phyloP scores from a whole-genome alignment of 2,329 filamentous ascomycete species.

The Eutypa lata region DNA sequence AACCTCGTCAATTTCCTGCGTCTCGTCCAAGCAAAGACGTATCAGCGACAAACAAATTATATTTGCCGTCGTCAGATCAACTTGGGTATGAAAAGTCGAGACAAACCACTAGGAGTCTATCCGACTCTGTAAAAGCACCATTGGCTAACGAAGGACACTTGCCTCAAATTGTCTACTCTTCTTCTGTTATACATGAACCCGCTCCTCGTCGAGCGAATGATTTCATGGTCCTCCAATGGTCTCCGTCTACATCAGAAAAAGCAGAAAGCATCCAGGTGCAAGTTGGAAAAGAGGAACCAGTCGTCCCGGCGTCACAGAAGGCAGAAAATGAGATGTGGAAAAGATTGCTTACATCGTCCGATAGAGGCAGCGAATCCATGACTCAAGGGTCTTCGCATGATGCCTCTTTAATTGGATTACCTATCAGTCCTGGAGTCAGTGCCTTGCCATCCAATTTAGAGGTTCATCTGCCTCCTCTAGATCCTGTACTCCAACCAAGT shows the following conservation, averaged over 20 bases:
- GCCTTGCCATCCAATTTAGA: not conserved
- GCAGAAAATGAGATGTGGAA: conserved; percentile 20
- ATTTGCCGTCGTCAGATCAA: not conserved
- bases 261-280: conserved; percentile 24
- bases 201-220: conserved; percentile 17
- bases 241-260: conserved; percentile 18
- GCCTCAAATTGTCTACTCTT: conserved; percentile 18
- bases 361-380: not conserved
- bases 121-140: not conserved
- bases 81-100: not conserved
- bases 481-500: not conserved
- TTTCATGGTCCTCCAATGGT: conserved; percentile 22
- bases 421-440: not conserved
- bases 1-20: conserved; percentile 7
- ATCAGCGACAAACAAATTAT: not conserved
- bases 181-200: conserved; percentile 23
- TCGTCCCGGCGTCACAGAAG: conserved; percentile 16
- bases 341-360: conserved; percentile 12
- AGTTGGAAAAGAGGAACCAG: conserved; percentile 14
- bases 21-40: not conserved
- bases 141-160: not conserved
- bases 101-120: no score
- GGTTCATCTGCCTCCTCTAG: not conserved
- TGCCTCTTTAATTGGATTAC: not conserved
- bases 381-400: not conserved